These are phyloP conservation scores for peach (Prunus persica) DNA, from an alignment of 306 rosid species.

Conservation along the genomic window DNA sequence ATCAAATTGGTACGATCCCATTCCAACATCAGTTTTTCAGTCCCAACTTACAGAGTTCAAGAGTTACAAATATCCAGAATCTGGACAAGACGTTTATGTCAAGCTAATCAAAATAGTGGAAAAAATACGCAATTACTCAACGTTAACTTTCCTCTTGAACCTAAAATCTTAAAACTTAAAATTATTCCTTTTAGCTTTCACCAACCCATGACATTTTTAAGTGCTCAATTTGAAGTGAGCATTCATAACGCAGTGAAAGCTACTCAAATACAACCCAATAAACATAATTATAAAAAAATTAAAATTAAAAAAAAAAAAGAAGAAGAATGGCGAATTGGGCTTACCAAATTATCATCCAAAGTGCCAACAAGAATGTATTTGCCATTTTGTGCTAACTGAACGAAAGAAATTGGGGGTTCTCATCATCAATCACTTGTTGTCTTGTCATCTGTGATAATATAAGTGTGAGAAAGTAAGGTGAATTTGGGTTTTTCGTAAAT, in stretches of 20 bases:
- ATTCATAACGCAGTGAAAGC: not conserved
- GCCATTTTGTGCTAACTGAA: no score
- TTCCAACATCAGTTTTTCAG: not conserved
- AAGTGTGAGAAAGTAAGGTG: no score
- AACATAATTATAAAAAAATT: not conserved
- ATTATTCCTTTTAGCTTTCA: not conserved
- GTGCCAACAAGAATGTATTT: no score
- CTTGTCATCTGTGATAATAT: no score
- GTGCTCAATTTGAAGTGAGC: not conserved
- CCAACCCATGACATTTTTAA: not conserved
- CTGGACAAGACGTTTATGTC: not conserved
- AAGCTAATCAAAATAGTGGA: not conserved
- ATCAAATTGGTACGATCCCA: not conserved
- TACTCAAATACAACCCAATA: not conserved
- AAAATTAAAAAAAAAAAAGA: no score
- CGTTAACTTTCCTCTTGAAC: not conserved
- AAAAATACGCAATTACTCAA: not conserved
- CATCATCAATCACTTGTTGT: no score
- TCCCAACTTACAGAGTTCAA: not conserved
- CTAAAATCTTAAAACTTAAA: not conserved
- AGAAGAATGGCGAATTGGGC: conserved; percentile 8
- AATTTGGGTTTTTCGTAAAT: no score
- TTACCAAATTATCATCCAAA: conserved; percentile 38
- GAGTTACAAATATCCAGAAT: not conserved
- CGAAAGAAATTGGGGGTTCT: no score